These are phyloP conservation scores for Actinomucor elegans DNA, from an alignment of 371 early-diverging fungal species.

Conservation along the genomic window DNA sequence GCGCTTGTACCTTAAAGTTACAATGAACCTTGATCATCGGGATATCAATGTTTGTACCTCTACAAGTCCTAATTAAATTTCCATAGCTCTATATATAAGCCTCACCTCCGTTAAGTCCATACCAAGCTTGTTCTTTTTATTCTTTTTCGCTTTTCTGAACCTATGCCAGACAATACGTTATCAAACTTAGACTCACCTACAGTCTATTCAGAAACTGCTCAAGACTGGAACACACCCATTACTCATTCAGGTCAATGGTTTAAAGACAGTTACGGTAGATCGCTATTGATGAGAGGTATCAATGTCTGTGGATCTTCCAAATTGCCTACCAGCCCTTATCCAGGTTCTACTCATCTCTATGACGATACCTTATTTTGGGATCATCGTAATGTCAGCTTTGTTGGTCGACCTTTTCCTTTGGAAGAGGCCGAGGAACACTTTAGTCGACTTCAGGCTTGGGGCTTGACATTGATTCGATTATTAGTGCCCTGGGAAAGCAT, in stretches of 20 bases:
- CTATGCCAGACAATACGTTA: too few relatives aligned
- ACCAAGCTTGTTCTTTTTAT: too few relatives aligned
- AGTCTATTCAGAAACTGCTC: slow-evolving; percentile 20
- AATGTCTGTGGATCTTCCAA: slow-evolving; percentile 69
- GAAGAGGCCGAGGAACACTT: slow-evolving; percentile 79
- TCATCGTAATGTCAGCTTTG: slow-evolving; percentile 62
- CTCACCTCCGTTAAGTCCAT: not conserved
- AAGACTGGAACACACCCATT: slow-evolving; percentile 25
- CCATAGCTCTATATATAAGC: not conserved
- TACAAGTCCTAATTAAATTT: not conserved
- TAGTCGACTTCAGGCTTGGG: slow-evolving; percentile 72
- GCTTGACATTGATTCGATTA: slow-evolving; percentile 73
- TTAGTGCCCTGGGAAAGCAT: slow-evolving; percentile 84
- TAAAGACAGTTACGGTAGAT: slow-evolving; percentile 51
- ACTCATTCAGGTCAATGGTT: slow-evolving; percentile 49
- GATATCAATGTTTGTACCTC: too few relatives aligned
- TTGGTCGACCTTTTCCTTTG: slow-evolving; percentile 76
- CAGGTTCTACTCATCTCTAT: slow-evolving; percentile 52
- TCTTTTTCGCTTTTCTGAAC: too few relatives aligned
- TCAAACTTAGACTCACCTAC: not conserved
- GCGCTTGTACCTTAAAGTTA: too few relatives aligned
- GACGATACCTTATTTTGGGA: slow-evolving; percentile 62
- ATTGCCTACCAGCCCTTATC: slow-evolving; percentile 56
- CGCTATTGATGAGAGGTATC: slow-evolving; percentile 61
- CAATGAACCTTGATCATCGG: not conserved